A percentile compares a stretch with the other conserved stretches of the same genome.
Evolutionary conservation across 139 green algal species (phyloP).

Genomic region (Haematococcus sp.): DNA sequence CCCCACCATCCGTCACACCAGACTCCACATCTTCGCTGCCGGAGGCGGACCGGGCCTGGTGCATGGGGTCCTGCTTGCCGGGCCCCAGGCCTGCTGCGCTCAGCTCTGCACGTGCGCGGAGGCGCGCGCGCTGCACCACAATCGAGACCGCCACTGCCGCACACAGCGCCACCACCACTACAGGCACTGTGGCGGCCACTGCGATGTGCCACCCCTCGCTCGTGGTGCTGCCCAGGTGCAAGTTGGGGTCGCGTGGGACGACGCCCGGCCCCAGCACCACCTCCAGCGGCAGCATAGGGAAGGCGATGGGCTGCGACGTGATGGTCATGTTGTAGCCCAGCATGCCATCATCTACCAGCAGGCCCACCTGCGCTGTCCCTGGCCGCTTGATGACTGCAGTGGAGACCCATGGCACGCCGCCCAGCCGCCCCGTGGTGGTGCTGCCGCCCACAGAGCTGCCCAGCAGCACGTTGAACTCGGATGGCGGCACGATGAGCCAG

Average conservation of each 20-base stretch:
- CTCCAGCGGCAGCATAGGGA: not conserved
- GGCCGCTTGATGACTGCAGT: not conserved
- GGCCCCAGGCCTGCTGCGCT: no score
- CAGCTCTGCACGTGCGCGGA: not conserved
- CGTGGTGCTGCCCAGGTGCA: not conserved
- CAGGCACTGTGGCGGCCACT: not conserved
- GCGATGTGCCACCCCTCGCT: not conserved
- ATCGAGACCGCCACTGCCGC: not conserved
- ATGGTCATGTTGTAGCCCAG: conserved; percentile 3
- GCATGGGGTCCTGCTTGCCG: no score
- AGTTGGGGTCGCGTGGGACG: not conserved
- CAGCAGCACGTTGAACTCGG: not conserved
- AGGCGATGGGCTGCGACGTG: not conserved
- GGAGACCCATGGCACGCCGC: not conserved
- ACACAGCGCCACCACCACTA: not conserved
- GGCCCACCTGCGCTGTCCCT: not conserved
- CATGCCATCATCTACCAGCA: conserved; percentile 6
- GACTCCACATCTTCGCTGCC: no score
- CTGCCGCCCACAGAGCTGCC: not conserved
- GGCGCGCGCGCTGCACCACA: not conserved
- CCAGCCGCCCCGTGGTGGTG: not conserved
- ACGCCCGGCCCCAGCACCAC: not conserved
- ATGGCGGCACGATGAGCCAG: not conserved
- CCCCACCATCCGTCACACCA: no score
- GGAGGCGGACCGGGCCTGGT: no score